phyloP scores from a whole-genome alignment of 2,329 filamentous ascomycete genomes.

The Raffaelea arxii region DNA sequence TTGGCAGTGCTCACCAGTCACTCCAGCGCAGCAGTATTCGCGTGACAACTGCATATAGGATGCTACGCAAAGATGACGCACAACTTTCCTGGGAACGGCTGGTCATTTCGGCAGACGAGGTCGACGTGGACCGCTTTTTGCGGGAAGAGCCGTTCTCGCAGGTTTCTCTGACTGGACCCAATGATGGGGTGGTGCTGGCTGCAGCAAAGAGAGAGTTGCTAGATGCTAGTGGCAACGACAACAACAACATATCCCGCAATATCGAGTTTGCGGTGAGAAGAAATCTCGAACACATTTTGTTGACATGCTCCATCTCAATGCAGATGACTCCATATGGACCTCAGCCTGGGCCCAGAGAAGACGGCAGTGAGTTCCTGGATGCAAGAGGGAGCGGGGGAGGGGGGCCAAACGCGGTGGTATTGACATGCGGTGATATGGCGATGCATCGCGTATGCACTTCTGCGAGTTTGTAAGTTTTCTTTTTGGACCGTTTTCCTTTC shows the following conservation, averaged over 20 bases:
- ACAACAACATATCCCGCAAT: neutral
- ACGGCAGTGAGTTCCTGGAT: neutral
- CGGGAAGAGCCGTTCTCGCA: neutral
- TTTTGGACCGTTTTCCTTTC: neutral
- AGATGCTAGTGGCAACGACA: neutral
- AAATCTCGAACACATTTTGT: neutral
- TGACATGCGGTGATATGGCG: neutral
- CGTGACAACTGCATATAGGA: neutral
- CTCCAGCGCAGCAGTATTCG: too few species aligned
- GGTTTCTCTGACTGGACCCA: neutral
- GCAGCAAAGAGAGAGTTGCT: neutral
- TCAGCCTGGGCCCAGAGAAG: neutral
- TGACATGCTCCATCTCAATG: neutral
- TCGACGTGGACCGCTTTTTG: neutral
- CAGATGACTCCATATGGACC: neutral
- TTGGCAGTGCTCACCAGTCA: too few species aligned
- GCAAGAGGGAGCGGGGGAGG: neutral
- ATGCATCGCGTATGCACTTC: neutral
- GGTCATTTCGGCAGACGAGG: neutral
- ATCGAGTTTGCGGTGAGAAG: neutral
- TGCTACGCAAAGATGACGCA: neutral
- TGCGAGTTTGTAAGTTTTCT: neutral
- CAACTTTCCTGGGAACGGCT: neutral
- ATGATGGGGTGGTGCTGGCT: neutral
- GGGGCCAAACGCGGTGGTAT: neutral